phyloP scores from a whole-genome alignment of 2,329 filamentous ascomycete genomes.

The Penicillium sp. region DNA sequence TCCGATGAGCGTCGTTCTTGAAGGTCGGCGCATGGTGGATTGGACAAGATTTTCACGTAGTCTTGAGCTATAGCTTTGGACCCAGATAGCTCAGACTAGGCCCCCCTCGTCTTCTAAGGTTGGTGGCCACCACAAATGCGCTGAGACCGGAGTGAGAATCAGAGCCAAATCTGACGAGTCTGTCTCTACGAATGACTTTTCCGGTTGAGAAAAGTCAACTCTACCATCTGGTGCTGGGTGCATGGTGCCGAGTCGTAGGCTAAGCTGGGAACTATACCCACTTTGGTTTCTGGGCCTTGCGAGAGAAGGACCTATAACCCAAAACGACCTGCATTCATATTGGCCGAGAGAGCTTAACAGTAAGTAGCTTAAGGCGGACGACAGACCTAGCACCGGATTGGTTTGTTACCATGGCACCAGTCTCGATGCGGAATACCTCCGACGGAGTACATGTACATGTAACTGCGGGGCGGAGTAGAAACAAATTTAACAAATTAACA shows the following conservation, averaged over 20 bases:
- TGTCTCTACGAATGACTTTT: neutral
- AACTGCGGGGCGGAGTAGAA: neutral
- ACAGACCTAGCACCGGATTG: neutral
- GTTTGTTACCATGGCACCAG: neutral
- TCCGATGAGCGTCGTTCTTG: conserved; percentile 28
- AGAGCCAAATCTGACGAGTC: neutral
- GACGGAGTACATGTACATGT: neutral
- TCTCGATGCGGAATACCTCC: neutral
- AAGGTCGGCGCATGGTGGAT: conserved; percentile 18
- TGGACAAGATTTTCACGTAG: neutral
- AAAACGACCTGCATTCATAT: neutral
- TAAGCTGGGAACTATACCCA: neutral
- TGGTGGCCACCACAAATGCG: neutral
- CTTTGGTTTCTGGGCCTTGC: neutral
- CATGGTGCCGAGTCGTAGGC: neutral
- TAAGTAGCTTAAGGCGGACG: neutral
- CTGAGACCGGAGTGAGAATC: neutral
- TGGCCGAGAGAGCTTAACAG: neutral
- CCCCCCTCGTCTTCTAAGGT: neutral
- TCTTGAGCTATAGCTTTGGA: neutral
- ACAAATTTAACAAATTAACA: neutral
- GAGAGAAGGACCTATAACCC: neutral
- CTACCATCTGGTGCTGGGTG: neutral
- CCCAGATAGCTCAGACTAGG: neutral
- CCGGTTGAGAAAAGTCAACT: neutral